A percentile compares a stretch with the other conserved stretches of the same genome.
phyloP scores from a whole-genome alignment of 176 grass and related monocot genomes.

The Saccharum officinarum region DNA sequence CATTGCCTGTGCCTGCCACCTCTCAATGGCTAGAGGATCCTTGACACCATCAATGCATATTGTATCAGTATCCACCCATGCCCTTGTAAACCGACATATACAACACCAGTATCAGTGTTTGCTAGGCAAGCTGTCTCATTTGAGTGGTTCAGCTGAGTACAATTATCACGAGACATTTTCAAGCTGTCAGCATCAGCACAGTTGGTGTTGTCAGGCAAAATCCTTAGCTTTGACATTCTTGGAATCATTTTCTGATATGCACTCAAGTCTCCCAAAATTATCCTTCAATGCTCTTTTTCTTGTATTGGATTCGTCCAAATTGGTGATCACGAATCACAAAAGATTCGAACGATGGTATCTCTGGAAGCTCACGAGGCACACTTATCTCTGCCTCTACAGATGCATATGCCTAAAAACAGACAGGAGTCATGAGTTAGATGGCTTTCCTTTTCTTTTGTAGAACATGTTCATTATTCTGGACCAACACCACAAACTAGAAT shows the following conservation, averaged over 20 bases:
- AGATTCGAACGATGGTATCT: constrained; percentile 93
- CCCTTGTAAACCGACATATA: constrained; percentile 70
- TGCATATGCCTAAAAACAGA: constrained; percentile 76
- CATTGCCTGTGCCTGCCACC: constrained; percentile 96
- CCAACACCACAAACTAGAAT: not conserved
- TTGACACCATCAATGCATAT: constrained; percentile 83
- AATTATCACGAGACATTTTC: constrained; percentile 70
- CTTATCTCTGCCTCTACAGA: constrained; percentile 77
- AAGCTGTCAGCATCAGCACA: constrained; percentile 69
- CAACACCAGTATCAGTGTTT: constrained; percentile 60
- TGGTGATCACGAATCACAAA: constrained; percentile 81
- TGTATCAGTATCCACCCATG: constrained; percentile 92
- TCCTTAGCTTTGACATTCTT: constrained; percentile 72
- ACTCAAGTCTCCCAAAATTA: constrained; percentile 67
- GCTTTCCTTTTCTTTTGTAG: constrained; percentile 16
- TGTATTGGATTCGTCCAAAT: constrained; percentile 75
- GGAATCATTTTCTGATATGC: constrained; percentile 67
- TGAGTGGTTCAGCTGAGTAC: constrained; percentile 55
- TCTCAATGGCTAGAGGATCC: constrained; percentile 88
- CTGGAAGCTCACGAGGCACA: constrained; percentile 76
- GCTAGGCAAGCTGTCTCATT: constrained; percentile 67
- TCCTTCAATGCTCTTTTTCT: constrained; percentile 66
- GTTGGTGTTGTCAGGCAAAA: constrained; percentile 45
- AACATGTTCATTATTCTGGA: not conserved
- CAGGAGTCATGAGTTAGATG: not conserved